Base-by-base conservation (phyloP, 371 early-diverging fungal species). In the Capniomyces stellatus region DNA sequence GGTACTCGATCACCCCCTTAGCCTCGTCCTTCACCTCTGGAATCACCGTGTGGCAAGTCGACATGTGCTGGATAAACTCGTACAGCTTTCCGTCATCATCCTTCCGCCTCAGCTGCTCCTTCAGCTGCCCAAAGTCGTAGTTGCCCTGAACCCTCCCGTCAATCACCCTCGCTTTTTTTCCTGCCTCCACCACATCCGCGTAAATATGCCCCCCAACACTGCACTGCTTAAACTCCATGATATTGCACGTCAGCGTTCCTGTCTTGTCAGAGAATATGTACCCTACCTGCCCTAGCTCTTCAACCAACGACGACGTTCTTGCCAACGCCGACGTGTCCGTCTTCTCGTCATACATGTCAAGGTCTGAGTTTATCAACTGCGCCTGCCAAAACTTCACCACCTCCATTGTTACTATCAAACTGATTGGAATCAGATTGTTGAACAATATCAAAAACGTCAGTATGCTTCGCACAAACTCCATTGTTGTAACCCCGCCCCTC, bases 1-100 rank as follows among this genome's bases (percentile, higher is more conserved):
- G 89, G 66, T 90, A 90, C 21, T 75, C 64, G 51, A 86, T 78
- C 19, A 19, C 30, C 19, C 13, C 23, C 40, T 75, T 75, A 58
- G 42, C 55, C 1, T 40, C 48, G 4, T 40, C 59, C 15, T 50
- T 54, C 28, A 53, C 50, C 65, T 94, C 94, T 2, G 95, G 92
- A 65, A 95, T 92, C 15, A 97, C 98, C 2, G 95, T 97, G 67
- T 97, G 95, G 67, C 98, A 97, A 18, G 82, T 79, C 10, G 92
- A 81, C 25, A 97, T 71, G n/a, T 92, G 64, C 12, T 80, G 81
- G 58, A 87, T 69, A 54, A 84, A 87, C 61, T 85, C 84, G 29
- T 77, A 75, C 51, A 83, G 76, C 30, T 76, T 71, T 29, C 77
- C 74, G 13, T 75, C 76, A 8, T 73, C 69, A 54, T 80, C 81